Evolutionary conservation across 306 rosid genomes (phyloP), one percentile per base, ranked within the genome.

Genomic region (Fragaria iinumae): DNA sequence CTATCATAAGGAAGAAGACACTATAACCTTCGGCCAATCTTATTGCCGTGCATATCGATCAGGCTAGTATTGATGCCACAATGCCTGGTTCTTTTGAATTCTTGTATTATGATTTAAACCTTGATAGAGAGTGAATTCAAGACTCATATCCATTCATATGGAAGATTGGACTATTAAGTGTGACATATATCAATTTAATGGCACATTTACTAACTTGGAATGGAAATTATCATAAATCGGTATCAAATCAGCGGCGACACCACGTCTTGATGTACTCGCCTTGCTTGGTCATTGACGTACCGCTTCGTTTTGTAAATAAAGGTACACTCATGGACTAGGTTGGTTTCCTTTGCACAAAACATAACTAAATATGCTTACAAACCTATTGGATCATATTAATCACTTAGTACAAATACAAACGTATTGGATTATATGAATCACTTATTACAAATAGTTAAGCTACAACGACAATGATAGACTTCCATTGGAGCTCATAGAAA

Each of bases 241-340:
- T 29, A 29, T 29, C 81, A 43, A 82, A 82, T 81, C 85, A 82
- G 25, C 85, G 81, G 75, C 79, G 85, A 11, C 85, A 76, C 85
- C 82, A 82, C 17, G 82, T 77, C 74, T 32, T 32, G 34, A 32
- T 32, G 34, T 32, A 32, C 34, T 32, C 34, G 34, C 34, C 34
- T 32, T 32, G 34, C 34, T 32, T 39, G 43, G 43, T 39, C 43
- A 39, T 82, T 82, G 73, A 82, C 72, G 79, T 77, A 81, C 78
- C 77, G 75, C 85, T 81, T 34, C 77, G 85, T 50, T 82, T 72
- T 41, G 78, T 77, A 34, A 82, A 56, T 81, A 81, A 82, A 81
- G 6, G 75, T 45, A 13, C 82, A 76, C 68, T 82, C 85, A 1
- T 79, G 85, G 66, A 39, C 43, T 39, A 39, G 8, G 43, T 39